Percentiles rank a stretch among this genome's conserved stretches.
These are phyloP conservation scores for Dipteronia sinensis DNA, from an alignment of 345 rosid species.

Conservation along the genomic window DNA sequence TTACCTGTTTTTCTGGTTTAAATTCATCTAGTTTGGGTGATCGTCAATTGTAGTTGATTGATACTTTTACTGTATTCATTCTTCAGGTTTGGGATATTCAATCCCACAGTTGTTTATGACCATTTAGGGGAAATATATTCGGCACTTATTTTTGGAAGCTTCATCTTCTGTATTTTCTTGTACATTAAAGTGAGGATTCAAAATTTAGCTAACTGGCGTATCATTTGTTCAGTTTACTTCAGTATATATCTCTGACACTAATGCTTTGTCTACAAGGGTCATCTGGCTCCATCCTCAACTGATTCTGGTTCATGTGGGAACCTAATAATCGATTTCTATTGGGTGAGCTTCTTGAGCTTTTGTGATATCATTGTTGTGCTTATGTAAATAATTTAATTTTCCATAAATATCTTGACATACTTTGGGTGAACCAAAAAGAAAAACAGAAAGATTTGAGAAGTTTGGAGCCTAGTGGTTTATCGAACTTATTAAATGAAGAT, in stretches of 20 bases:
- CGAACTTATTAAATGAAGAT: not conserved
- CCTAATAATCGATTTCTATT: slow-evolving; percentile 88
- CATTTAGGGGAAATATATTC: slow-evolving; percentile 96
- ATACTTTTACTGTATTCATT: slow-evolving; percentile 13
- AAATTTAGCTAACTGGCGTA: slow-evolving; percentile 9
- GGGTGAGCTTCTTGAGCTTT: slow-evolving; percentile 61
- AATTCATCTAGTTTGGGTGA: not conserved
- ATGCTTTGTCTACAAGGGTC: slow-evolving; percentile 62
- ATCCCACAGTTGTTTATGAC: slow-evolving; percentile 85
- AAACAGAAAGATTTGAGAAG: not conserved
- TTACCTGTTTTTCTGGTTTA: slow-evolving; percentile 2
- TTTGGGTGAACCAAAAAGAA: not conserved
- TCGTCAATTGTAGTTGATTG: slow-evolving; percentile 10
- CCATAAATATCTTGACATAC: not conserved
- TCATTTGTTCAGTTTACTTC: slow-evolving; percentile 17
- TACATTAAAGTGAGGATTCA: slow-evolving; percentile 74
- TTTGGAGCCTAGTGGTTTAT: too few species aligned
- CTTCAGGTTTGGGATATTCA: slow-evolving; percentile 92
- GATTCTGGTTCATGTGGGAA: slow-evolving; percentile 97
- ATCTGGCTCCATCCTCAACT: slow-evolving; percentile 84
- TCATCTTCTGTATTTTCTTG: slow-evolving; percentile 80
- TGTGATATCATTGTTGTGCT: slow-evolving; percentile 6
- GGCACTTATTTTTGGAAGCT: slow-evolving; percentile 85
- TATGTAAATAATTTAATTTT: slow-evolving; percentile 1
- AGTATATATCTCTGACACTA: slow-evolving; percentile 24